Evolutionary conservation across 2,329 filamentous ascomycete genomes (phyloP).

Genomic region (Trichothecium sympodiale): DNA sequence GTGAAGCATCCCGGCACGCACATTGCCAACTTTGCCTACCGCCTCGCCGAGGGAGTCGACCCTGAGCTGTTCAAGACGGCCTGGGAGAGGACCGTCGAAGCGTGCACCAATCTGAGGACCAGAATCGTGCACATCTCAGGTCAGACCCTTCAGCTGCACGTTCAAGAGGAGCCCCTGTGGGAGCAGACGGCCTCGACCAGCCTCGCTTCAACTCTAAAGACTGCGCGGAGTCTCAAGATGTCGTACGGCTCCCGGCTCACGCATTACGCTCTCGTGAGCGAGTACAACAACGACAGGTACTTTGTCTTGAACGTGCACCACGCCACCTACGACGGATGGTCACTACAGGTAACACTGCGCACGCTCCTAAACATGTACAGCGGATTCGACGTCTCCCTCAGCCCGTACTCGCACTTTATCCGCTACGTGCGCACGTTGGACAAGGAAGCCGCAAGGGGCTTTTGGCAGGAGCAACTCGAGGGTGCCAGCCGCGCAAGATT

Average conservation of each 20-base stretch:
- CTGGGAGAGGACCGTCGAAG: constrained; percentile 4
- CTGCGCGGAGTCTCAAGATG: constrained; percentile 1
- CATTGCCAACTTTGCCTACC: too few relatives aligned
- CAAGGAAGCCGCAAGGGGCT: neutral
- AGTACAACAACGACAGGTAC: constrained; percentile 2
- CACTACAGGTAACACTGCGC: neutral
- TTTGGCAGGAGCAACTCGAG: neutral
- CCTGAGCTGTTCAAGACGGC: neutral
- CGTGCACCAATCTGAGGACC: constrained; percentile 8
- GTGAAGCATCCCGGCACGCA: constrained; percentile 7
- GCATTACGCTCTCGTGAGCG: constrained; percentile 6
- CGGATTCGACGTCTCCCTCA: neutral
- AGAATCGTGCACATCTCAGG: constrained; percentile 8
- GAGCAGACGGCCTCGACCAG: neutral
- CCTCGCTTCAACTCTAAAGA: neutral
- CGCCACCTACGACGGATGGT: constrained; percentile 10
- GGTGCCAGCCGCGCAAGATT: neutral
- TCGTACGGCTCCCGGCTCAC: constrained; percentile 6
- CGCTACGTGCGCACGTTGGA: constrained; percentile 24
- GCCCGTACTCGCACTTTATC: constrained; percentile 27
- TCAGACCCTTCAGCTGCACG: constrained; percentile 5
- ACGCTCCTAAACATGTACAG: neutral
- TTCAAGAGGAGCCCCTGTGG: constrained; percentile 1
- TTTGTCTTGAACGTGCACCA: constrained; percentile 13
- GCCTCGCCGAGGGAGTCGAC: constrained; percentile 22